Evolutionary conservation across 371 early-diverging fungal genomes (phyloP).

Genomic region (Rhizopus sp.): DNA sequence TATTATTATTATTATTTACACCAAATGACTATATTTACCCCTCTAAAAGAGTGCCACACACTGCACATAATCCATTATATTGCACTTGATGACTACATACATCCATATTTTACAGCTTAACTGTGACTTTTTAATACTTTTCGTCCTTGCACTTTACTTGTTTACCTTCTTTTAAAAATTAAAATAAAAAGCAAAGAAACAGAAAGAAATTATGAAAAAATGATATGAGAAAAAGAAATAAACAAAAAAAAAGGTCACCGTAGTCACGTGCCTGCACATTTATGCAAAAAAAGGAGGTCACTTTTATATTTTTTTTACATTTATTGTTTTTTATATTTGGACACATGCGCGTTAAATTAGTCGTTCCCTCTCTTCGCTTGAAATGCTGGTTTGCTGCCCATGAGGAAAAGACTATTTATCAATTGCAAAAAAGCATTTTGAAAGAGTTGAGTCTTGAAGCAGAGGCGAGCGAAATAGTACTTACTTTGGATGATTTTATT

Average conservation of each 20-base stretch:
- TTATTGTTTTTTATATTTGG: background rate
- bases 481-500: slow-evolving; percentile 13
- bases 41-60: slow-evolving; percentile 74
- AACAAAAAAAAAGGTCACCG: background rate
- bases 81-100: slow-evolving; percentile 79
- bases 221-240: background rate
- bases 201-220: background rate
- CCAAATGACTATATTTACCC: slow-evolving; percentile 24
- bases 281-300: background rate
- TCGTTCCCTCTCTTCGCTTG: background rate
- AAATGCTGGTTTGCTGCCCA: slow-evolving; percentile 17
- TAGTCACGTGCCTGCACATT: slow-evolving; percentile 3
- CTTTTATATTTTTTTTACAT: background rate
- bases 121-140: background rate
- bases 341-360: background rate
- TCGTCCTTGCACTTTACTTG: background rate
- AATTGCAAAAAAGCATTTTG: slow-evolving; percentile 7
- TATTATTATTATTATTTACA: background rate
- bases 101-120: slow-evolving; percentile 17
- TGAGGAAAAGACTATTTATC: slow-evolving; percentile 9
- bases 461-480: slow-evolving; percentile 1
- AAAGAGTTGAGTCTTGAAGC: slow-evolving; percentile 6
- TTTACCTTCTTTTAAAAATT: background rate
- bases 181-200: background rate
- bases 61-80: slow-evolving; percentile 80